phyloP scores from a whole-genome alignment of 129 eudicot species.

The Gnaphalium uliginosum region DNA sequence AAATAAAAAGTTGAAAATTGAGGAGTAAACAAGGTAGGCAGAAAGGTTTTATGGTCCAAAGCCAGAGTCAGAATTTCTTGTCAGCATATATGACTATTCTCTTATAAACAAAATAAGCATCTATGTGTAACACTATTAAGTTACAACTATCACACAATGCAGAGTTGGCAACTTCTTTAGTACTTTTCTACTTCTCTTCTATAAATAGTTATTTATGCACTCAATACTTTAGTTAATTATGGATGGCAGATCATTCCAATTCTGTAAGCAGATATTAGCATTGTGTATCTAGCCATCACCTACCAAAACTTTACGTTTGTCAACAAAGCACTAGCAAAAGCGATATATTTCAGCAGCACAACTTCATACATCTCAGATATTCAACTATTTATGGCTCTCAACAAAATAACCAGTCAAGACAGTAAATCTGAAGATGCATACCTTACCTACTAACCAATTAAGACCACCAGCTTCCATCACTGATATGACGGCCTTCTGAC shows the following conservation, averaged over 20 bases:
- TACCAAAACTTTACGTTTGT: conserved; percentile 5
- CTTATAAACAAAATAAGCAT: conserved; percentile 20
- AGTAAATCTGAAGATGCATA: conserved; percentile 57
- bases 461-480: conserved; percentile 99
- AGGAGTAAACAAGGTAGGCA: conserved; percentile 12
- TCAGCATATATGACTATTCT: not conserved
- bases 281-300: conserved; percentile 12
- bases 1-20: conserved; percentile 3
- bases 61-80: conserved; percentile 8
- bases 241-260: not conserved
- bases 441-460: conserved; percentile 99
- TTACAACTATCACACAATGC: not conserved
- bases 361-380: conserved; percentile 12
- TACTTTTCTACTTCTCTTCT: not conserved
- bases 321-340: conserved; percentile 5
- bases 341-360: not conserved
- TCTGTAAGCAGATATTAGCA: conserved; percentile 2
- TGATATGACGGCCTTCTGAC: conserved; percentile 80
- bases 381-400: conserved; percentile 16
- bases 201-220: not conserved
- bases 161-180: conserved; percentile 11
- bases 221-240: conserved; percentile 16
- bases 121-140: conserved; percentile 6
- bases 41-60: conserved; percentile 8
- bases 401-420: conserved; percentile 24